Evolutionary conservation across 768 basidiomycete species (phyloP).

Genomic region (Pulveroboletus frians): DNA sequence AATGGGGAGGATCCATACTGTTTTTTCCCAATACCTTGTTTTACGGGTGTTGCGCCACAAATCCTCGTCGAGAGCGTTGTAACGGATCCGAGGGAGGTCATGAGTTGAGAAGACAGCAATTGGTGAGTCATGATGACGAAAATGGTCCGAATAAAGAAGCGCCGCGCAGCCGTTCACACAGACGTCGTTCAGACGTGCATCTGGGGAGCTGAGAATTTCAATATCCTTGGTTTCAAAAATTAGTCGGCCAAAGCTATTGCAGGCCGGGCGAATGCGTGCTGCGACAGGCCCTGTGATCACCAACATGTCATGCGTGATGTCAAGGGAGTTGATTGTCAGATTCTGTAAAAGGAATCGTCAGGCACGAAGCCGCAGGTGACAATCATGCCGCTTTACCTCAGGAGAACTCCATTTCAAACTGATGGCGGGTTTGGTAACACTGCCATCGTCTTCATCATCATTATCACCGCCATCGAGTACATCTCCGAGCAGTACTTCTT

Average conservation of each 20-base stretch:
- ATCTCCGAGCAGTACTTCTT: no score
- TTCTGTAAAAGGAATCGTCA: not conserved
- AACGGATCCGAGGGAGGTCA: not conserved
- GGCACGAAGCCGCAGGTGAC: not conserved
- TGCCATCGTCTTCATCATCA: not conserved
- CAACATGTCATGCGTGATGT: not conserved
- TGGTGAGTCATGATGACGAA: not conserved
- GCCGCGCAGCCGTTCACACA: not conserved
- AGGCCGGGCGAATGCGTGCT: not conserved
- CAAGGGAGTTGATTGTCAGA: not conserved
- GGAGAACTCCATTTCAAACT: not conserved
- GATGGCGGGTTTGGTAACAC: not conserved
- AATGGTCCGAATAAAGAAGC: not conserved
- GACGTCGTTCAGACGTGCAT: not conserved
- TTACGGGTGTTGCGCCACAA: conserved; percentile 20
- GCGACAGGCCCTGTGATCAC: not conserved
- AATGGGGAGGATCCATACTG: conserved; percentile 23
- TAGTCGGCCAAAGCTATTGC: not conserved
- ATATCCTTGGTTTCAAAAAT: not conserved
- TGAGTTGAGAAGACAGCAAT: conserved; percentile 7
- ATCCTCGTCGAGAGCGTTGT: not conserved
- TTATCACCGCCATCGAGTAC: no score
- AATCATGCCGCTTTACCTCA: not conserved
- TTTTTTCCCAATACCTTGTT: conserved; percentile 28
- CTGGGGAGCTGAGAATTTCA: not conserved